Evolutionary conservation across 108 stramenopile species (phyloP).

Genomic region (Stephanodiscus triporus): DNA sequence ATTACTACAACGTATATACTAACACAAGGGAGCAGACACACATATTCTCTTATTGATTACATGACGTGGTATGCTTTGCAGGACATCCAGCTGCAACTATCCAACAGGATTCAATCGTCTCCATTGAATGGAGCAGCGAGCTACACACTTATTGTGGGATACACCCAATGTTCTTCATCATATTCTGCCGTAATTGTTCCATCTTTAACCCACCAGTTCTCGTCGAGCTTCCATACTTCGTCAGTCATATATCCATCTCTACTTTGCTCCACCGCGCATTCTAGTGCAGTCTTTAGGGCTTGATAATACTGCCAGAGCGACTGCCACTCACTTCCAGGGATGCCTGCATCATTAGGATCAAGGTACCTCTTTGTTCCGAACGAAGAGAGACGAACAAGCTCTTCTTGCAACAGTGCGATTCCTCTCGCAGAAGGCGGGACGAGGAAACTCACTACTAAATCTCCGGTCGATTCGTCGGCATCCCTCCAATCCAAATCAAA

Average conservation of each 20-base stretch:
- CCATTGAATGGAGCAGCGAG: too few relatives aligned
- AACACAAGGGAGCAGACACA: too few relatives aligned
- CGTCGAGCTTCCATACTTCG: constrained; percentile 34
- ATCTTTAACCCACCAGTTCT: constrained; percentile 42
- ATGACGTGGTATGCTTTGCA: too few relatives aligned
- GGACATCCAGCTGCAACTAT: too few relatives aligned
- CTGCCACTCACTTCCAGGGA: constrained; percentile 27
- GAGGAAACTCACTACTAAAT: constrained; percentile 33
- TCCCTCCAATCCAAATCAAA: constrained; percentile 44
- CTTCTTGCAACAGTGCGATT: constrained; percentile 25
- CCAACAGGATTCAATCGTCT: too few relatives aligned
- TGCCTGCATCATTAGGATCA: neutral
- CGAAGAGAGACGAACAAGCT: constrained; percentile 18
- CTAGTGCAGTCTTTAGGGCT: constrained; percentile 35
- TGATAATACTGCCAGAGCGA: constrained; percentile 44
- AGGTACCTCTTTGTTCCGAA: neutral
- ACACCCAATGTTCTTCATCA: constrained; percentile 19
- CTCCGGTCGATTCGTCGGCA: constrained; percentile 24
- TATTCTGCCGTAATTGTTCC: constrained; percentile 24
- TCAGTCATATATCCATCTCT: constrained; percentile 16
- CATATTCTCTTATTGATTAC: too few relatives aligned
- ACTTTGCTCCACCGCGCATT: constrained; percentile 14
- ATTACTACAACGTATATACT: too few relatives aligned
- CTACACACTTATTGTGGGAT: neutral
- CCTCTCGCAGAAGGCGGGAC: constrained; percentile 42